Percentiles rank a stretch among this genome's conserved stretches.
phyloP scores from a whole-genome alignment of 495 filamentous ascomycete species.

The Penicillium maclennaniae region DNA sequence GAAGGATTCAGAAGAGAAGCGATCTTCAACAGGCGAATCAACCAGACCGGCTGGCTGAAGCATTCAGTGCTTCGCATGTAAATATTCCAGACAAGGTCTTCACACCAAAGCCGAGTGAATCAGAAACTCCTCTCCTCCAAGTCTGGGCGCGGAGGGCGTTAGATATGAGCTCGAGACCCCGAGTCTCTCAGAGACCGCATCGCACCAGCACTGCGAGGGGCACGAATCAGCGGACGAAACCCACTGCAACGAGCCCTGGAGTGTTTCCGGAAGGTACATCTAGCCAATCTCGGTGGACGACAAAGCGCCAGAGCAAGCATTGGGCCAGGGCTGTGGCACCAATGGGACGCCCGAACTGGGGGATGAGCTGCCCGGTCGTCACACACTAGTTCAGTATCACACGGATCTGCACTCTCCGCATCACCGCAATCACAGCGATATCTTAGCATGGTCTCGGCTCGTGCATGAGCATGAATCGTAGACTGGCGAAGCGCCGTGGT shows the following conservation, averaged over 20 bases:
- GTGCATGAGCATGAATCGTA: conserved; percentile 6
- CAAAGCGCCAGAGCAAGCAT: conserved; percentile 38
- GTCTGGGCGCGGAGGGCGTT: conserved; percentile 24
- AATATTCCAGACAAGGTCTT: conserved; percentile 14
- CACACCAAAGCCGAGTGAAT: not conserved
- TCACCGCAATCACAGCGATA: conserved; percentile 9
- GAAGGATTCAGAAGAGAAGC: conserved; percentile 6
- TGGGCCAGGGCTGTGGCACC: conserved; percentile 24
- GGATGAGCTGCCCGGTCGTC: conserved; percentile 29
- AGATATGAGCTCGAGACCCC: conserved; percentile 26
- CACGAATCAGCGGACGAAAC: conserved; percentile 28
- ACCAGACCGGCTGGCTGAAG: conserved; percentile 44
- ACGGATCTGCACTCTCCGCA: conserved; percentile 35
- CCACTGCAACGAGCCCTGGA: conserved; percentile 16
- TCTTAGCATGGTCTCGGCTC: conserved; percentile 7
- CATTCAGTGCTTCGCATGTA: conserved; percentile 32
- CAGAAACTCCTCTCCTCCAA: conserved; percentile 15
- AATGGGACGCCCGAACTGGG: conserved; percentile 27
- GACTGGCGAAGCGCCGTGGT: conserved; percentile 17
- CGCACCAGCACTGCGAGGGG: conserved; percentile 30
- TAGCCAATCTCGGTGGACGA: conserved; percentile 38
- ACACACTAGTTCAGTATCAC: conserved; percentile 41
- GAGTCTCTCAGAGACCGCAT: conserved; percentile 18
- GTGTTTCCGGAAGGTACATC: conserved; percentile 36
- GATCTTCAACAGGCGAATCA: conserved; percentile 12